Evolutionary conservation across 176 grass and related monocot species (phyloP), one percentile per base, ranked within the genome.

Genomic region (Chrysopogon serrulatus): DNA sequence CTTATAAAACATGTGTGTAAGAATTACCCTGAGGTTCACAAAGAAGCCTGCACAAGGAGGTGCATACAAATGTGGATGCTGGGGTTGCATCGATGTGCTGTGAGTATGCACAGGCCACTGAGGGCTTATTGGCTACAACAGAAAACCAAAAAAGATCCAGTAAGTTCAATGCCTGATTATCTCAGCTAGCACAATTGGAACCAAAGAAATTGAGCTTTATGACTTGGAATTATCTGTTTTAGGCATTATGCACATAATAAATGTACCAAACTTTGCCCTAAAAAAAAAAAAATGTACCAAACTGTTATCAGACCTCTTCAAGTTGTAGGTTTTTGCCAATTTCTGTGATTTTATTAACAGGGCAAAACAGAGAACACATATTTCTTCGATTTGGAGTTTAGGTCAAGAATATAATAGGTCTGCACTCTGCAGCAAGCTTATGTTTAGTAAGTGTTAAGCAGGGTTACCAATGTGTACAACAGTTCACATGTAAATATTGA

Each of bases 11-110:
- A 71, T 28, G 23, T 30, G 17, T 70, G 18, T 70, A 61, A 68
- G 61, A 77, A 6, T 56, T 84, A 92, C 87, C 91, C 78, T 89
- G 74, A 73, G 75, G 62, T 90, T 90, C 59, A 37, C 79, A 84
- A 81, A 84, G 87, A 87, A 84, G 84, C 75, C 51, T 7, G 83
- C 68, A 87, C 85, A 75, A 65, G 79, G 60, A 82, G 82, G 68
- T 7, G 64, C 71, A 67, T 71, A 84, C 19, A 87, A 35, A 90
- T 90, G 68, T 70, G 80, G 75, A 75, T 64, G 85, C 68, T 86
- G 68, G 48, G 80, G 47, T 80, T 61, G 42, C 81, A 80, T 64
- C 57, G 42, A 28, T 82, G 62, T 71, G 56, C 60, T 77, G 41
- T 64, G 68, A 21, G 74, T 64, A 81, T 87, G 80, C 63, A 70